phyloP scores from a whole-genome alignment of 2,329 filamentous ascomycete species.

The Bipolaris victoriae region DNA sequence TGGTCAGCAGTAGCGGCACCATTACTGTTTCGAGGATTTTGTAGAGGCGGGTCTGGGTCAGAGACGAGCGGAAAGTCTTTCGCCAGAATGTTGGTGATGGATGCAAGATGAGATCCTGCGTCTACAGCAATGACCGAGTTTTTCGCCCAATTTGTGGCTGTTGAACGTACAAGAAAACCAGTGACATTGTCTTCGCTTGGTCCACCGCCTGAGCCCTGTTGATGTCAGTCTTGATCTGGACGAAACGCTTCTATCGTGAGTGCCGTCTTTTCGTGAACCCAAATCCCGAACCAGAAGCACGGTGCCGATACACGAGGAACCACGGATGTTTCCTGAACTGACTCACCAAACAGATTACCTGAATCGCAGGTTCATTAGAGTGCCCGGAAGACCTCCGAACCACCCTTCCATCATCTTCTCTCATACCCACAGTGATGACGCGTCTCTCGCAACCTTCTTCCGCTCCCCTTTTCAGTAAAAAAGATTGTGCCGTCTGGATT shows the following conservation, averaged over 20 bases:
- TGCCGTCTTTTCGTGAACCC: background rate
- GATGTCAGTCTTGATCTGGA: slow-evolving; percentile 16
- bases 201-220: slow-evolving; percentile 84
- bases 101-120: slow-evolving; percentile 85
- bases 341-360: slow-evolving; percentile 58
- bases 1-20: slow-evolving; percentile 22
- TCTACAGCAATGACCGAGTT: slow-evolving; percentile 91
- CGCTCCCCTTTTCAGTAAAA: background rate
- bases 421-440: slow-evolving; percentile 45
- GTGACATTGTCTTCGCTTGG: slow-evolving; percentile 90
- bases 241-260: background rate
- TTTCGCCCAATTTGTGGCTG: slow-evolving; percentile 77
- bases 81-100: slow-evolving; percentile 81
- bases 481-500: background rate
- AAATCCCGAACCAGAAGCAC: background rate
- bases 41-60: slow-evolving; percentile 18
- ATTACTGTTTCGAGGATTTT: slow-evolving; percentile 25
- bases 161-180: slow-evolving; percentile 84
- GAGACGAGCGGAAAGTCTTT: slow-evolving; percentile 56
- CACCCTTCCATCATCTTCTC: slow-evolving; percentile 48
- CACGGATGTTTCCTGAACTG: background rate
- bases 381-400: slow-evolving; percentile 46
- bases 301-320: background rate
- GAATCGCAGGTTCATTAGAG: slow-evolving; percentile 50
- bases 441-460: background rate